Evolutionary conservation across 768 basidiomycete genomes (phyloP).

Genomic region (Pholiota microspora): DNA sequence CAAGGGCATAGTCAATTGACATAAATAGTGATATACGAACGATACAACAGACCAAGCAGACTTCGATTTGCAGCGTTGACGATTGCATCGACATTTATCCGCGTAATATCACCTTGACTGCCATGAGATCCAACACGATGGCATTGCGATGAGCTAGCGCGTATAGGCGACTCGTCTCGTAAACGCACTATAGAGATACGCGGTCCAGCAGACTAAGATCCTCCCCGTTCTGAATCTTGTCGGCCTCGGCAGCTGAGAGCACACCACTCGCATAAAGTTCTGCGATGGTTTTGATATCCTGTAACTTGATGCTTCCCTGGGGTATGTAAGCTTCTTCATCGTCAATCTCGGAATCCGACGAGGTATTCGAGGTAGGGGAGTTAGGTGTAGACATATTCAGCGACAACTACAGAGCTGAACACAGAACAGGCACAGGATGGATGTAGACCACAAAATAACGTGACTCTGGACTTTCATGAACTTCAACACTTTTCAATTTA

Average conservation of each 20-base stretch:
- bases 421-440: too few species aligned
- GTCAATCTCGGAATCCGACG: slow-evolving; percentile 15
- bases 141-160: neutral
- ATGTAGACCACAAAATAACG: too few species aligned
- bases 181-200: slow-evolving; percentile 67
- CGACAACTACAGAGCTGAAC: neutral
- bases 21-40: neutral
- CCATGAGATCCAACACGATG: neutral
- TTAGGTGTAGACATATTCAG: neutral
- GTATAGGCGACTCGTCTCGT: neutral
- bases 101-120: slow-evolving; percentile 81
- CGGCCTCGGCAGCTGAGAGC: slow-evolving; percentile 32
- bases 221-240: slow-evolving; percentile 34
- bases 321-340: neutral
- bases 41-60: slow-evolving; percentile 53
- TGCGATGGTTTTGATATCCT: slow-evolving; percentile 53
- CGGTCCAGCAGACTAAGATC: slow-evolving; percentile 44
- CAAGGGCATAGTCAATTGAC: neutral
- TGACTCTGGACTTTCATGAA: too few species aligned
- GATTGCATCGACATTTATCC: slow-evolving; percentile 65
- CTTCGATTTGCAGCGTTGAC: slow-evolving; percentile 82
- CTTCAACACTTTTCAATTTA: too few species aligned
- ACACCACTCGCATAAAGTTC: slow-evolving; percentile 46
- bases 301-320: slow-evolving; percentile 21
- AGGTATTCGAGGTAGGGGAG: neutral